Evolutionary conservation across 148 eudicot genomes (phyloP), one percentile per base, ranked within the genome.

Genomic region (Dysphania ambrosioides): DNA sequence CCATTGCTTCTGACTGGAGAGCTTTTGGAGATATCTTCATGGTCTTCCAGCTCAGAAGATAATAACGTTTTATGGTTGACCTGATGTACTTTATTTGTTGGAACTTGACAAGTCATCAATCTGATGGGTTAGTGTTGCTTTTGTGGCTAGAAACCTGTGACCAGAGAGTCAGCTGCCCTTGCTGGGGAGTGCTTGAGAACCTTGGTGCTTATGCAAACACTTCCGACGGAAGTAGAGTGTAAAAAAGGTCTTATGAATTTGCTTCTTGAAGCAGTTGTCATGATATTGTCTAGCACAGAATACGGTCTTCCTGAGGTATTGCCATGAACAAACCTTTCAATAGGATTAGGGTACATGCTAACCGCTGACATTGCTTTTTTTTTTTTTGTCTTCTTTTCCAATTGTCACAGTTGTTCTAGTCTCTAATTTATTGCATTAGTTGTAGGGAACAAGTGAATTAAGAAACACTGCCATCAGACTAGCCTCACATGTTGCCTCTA

Each of bases 161-260:
- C 84, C 31, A 79, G 80, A 84, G 99, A 89, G 81, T 88, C 91
- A 76, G 85, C 88, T 68, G 79, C 90, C 68, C 78, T 95, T 80
- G 87, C 81, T 73, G 90, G 89, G 67, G 99, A 95, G 82, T 92
- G 96, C 78, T 80, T 95, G 85, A 92, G 82, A 86, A 87, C 88
- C 79, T 78, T 95, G 75, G 86, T 89, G 87, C 95, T 92, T 78
- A 86, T 92, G 82, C 97, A 95, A 67, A 84, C 96, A 55, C 80
- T 92, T 68, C 86, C 97, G 47, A 87, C 82, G 73, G 87, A 79
- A 51, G 83, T 61, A 73, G 90, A 87, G 69, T 87, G 87, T 76
- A 91, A 85, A 81, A 89, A 87, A 80, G 84, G 84, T 80, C 78
- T 90, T 32, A 82, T 90, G 85, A 85, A 79, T 73, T 82, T 95